These are phyloP conservation scores for Daldinia grandis DNA, from an alignment of 495 filamentous ascomycete species.

Conservation along the genomic window DNA sequence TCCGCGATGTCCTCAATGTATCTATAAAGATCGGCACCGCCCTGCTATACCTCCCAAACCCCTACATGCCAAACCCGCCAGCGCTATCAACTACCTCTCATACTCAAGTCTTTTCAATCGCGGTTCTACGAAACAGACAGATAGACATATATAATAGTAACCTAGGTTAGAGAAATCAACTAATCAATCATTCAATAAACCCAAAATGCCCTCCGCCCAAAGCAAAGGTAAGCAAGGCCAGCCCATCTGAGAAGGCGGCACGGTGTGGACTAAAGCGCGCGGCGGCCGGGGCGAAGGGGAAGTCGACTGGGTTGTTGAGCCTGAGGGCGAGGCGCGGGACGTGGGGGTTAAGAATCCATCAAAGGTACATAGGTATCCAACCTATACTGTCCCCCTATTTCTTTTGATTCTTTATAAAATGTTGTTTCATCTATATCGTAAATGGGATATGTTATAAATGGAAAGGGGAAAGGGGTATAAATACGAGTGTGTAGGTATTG, in stretches of 20 bases:
- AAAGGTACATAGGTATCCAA: no score
- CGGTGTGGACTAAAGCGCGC: conserved; percentile 47
- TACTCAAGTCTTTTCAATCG: no score
- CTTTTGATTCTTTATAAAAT: background rate
- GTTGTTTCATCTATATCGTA: no score
- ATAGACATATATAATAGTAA: background rate
- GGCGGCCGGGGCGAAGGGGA: conserved; percentile 50
- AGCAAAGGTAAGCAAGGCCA: conserved; percentile 49
- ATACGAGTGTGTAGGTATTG: background rate
- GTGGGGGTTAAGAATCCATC: conserved; percentile 55
- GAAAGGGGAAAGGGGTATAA: background rate
- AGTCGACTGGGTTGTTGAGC: conserved; percentile 51
- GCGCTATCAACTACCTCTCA: no score
- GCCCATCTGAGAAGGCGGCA: conserved; percentile 50
- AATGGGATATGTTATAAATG: no score
- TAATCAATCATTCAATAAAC: no score
- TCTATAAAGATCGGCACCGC: background rate
- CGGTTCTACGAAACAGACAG: no score
- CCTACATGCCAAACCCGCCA: background rate
- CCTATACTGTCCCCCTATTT: background rate
- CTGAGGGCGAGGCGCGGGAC: conserved; percentile 46
- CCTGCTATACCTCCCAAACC: background rate
- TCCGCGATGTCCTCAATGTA: background rate
- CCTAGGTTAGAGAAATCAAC: background rate
- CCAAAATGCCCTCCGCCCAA: conserved; percentile 30